Percentiles rank a stretch among this genome's conserved stretches.
Conservation (phyloP, 2,329 filamentous ascomycete genomes). For the Cryphonectria japonica region DNA sequence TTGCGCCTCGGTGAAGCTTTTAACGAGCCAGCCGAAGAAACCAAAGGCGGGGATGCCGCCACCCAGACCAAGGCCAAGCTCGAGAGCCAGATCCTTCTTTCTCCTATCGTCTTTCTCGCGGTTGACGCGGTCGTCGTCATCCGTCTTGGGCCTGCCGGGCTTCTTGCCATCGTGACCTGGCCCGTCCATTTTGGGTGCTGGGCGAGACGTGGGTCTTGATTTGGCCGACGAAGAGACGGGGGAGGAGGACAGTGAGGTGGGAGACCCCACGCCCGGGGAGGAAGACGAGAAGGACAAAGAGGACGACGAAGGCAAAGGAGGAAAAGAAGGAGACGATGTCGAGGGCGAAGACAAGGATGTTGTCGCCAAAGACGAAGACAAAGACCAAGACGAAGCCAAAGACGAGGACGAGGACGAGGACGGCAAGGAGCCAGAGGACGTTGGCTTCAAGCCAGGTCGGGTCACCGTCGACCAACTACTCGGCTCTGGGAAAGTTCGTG, state of each 20-base stretch:
- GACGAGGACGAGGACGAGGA: not conserved
- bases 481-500: not conserved
- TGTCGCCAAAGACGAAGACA: not conserved
- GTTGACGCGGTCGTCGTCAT: not conserved
- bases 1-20: no score
- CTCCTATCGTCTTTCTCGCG: not conserved
- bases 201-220: not conserved
- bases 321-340: not conserved
- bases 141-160: not conserved
- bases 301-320: not conserved
- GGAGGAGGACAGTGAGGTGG: not conserved
- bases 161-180: not conserved
- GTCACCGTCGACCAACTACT: not conserved
- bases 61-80: not conserved
- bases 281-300: not conserved
- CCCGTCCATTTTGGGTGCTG: not conserved
- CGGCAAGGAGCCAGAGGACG: not conserved
- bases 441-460: not conserved
- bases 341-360: not conserved
- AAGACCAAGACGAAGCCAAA: not conserved
- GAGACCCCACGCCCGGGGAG: not conserved
- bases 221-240: not conserved
- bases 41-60: not conserved
- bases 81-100: not conserved
- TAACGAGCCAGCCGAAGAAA: not conserved